Evolutionary conservation across 2,329 filamentous ascomycete species (phyloP), one percentile per base, ranked within the genome.

Genomic region (Fonsecaea nubica): DNA sequence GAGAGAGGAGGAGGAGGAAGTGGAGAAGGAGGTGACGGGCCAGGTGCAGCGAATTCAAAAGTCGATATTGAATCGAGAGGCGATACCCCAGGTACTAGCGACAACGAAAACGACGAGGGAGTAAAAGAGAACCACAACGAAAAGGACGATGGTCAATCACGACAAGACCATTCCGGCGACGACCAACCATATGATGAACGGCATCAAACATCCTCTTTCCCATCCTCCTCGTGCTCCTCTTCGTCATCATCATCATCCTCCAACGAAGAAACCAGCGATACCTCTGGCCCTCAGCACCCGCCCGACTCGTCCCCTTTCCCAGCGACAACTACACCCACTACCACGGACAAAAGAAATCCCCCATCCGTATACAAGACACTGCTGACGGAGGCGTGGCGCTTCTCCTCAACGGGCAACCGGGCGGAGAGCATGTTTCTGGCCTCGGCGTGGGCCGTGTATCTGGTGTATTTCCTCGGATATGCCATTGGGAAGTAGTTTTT

Each of bases 341-440:
- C 10, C 35, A 25, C 18, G n/a, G 40, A 53, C n/a, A 35, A 62
- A 59, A 62, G 48, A 18, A 18, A 53, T 52, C 50, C 56, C 18
- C 21, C 10, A 35, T 18, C n/a, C 18, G 58, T 42, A 42, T 64
- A 54, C 53, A 65, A 33, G 66, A 52, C 53, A 32, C 21, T 48
- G n/a, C 40, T 59, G 12, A 65, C 9, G 65, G 58, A 67, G 4
- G 62, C 52, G 9, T 63, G 64, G 30, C 59, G 42, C 18, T 65
- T 63, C 12, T 62, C 57, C 18, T 62, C 42, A 33, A 54, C 53
- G 33, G 21, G 21, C 9, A 61, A 15, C 32, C 54, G 67, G 25
- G 42, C 58, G 15, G 67, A 69, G 42, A 64, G 35, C 35, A 60
- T 64, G n/a, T 59, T 69, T 18, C 13, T 69, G 52, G 57, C 64